These are phyloP conservation scores for Alternaria arbusti DNA, from an alignment of 2,329 filamentous ascomycete species.

Conservation along the genomic window DNA sequence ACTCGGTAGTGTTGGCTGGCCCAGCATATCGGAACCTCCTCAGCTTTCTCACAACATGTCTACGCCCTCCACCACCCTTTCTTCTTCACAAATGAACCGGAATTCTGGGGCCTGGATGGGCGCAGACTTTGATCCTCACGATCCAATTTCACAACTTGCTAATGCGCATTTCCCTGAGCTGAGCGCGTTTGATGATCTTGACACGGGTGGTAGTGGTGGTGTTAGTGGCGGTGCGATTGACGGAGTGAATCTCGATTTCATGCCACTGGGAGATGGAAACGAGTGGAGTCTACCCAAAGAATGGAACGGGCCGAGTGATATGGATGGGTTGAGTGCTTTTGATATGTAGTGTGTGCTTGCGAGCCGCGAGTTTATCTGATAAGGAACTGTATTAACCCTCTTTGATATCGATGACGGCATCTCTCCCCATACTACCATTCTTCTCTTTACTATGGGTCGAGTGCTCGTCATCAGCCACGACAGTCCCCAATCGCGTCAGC, in stretches of 20 bases:
- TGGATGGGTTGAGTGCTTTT: conserved; percentile 37
- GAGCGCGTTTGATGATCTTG: conserved; percentile 14
- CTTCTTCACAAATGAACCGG: neutral
- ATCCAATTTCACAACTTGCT: conserved; percentile 32
- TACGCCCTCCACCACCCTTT: conserved; percentile 10
- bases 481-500: conserved; percentile 29
- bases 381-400: conserved; percentile 1
- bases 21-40: conserved; percentile 18
- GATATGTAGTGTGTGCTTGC: neutral
- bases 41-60: conserved; percentile 18
- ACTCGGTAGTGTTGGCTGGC: conserved; percentile 26
- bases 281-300: conserved; percentile 16
- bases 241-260: conserved; percentile 40
- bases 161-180: conserved; percentile 45
- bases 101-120: conserved; percentile 35
- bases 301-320: conserved; percentile 29
- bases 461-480: conserved; percentile 12
- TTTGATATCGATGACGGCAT: conserved; percentile 30
- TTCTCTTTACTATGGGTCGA: neutral
- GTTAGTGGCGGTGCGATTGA: neutral
- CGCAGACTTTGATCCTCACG: conserved; percentile 30
- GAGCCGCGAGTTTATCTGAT: neutral
- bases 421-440: conserved; percentile 17
- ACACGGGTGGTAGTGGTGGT: neutral
- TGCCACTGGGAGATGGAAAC: conserved; percentile 32